Percentiles rank a stretch among this genome's conserved stretches.
Evolutionary conservation across 768 basidiomycete species (phyloP).

Genomic region (Mycena metata): DNA sequence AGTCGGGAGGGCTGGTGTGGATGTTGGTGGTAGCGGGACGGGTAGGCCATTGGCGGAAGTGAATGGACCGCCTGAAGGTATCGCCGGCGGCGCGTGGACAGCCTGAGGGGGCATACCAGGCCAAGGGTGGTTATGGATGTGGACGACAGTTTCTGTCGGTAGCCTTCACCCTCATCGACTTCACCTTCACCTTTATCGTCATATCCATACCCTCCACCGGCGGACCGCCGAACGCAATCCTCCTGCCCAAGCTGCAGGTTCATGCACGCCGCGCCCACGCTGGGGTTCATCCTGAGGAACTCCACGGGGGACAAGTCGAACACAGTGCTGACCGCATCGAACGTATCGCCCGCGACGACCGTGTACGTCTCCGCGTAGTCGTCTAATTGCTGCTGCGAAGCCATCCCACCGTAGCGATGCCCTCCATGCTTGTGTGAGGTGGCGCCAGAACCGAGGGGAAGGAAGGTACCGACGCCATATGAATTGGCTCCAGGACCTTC

Average conservation of each 20-base stretch:
- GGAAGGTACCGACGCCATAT: neutral
- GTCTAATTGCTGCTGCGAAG: neutral
- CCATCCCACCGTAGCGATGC: neutral
- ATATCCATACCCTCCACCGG: neutral
- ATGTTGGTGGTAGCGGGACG: neutral
- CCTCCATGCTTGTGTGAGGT: no score
- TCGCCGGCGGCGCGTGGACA: neutral
- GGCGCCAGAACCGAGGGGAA: neutral
- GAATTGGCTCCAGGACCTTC: neutral
- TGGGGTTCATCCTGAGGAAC: conserved; percentile 25
- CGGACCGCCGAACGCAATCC: conserved; percentile 16
- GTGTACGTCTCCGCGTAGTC: conserved; percentile 21
- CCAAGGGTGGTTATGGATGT: neutral
- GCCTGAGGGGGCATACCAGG: neutral
- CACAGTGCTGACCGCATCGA: conserved; percentile 8
- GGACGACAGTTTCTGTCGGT: neutral
- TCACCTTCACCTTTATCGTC: neutral
- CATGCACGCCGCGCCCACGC: conserved; percentile 18
- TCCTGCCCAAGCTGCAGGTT: conserved; percentile 18
- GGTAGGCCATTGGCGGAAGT: neutral
- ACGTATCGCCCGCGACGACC: conserved; percentile 13
- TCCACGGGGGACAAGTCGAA: conserved; percentile 17
- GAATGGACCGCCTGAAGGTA: neutral
- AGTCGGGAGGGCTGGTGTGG: neutral
- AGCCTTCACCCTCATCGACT: conserved; percentile 5